Percentiles rank a stretch among this genome's conserved stretches.
phyloP scores from a whole-genome alignment of 345 rosid species.

The Gossypium mustelinum region DNA sequence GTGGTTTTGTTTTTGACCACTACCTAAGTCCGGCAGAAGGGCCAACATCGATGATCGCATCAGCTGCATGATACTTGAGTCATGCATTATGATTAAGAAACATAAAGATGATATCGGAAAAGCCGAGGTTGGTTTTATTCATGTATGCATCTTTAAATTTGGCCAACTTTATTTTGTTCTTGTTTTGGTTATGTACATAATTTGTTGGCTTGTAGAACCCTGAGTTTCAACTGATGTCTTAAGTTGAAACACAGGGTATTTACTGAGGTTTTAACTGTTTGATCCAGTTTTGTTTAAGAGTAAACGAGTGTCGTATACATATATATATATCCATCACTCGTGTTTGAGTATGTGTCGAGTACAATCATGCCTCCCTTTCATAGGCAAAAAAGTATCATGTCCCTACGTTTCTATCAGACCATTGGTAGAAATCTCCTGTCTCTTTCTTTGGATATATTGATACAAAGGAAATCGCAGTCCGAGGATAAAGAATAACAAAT shows the following conservation, averaged over 20 bases:
- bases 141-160: neutral
- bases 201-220: neutral
- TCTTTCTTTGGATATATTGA: no score
- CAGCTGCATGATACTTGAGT: neutral
- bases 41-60: neutral
- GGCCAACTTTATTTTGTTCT: neutral
- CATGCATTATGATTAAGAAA: neutral
- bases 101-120: neutral
- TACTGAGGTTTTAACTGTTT: neutral
- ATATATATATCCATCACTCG: neutral
- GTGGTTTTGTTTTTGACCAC: neutral
- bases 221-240: neutral
- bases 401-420: no score
- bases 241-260: neutral
- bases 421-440: no score
- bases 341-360: neutral
- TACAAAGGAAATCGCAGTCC: no score
- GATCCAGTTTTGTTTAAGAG: neutral
- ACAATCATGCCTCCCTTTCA: neutral
- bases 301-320: neutral
- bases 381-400: no score
- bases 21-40: slow-evolving; percentile 2
- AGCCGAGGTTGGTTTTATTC: neutral
- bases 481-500: no score
- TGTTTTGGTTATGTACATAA: neutral